Evolutionary conservation across 495 filamentous ascomycete species (phyloP).

Genomic region (Lentithecium fluviatile): DNA sequence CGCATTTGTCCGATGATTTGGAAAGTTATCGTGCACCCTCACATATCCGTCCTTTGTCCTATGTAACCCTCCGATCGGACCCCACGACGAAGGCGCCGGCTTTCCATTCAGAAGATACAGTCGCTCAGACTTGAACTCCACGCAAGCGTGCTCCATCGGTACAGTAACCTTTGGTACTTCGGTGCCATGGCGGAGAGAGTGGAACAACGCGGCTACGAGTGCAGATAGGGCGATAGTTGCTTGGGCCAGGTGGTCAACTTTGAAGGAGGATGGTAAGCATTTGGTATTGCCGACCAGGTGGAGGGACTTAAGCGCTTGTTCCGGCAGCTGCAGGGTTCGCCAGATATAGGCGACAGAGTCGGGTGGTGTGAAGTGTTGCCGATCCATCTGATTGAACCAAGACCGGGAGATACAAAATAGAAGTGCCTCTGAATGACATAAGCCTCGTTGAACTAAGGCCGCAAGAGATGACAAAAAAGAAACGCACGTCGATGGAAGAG

Average conservation of each 20-base stretch:
- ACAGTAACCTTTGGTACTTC: slow-evolving; percentile 40
- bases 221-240: slow-evolving; percentile 48
- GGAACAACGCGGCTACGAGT: slow-evolving; percentile 44
- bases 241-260: slow-evolving; percentile 48
- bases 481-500: too few relatives aligned
- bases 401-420: too few relatives aligned
- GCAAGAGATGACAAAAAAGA: too few relatives aligned
- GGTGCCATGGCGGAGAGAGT: slow-evolving; percentile 33
- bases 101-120: slow-evolving; percentile 43
- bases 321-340: slow-evolving; percentile 29
- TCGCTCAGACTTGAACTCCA: slow-evolving; percentile 50
- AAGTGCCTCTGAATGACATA: too few relatives aligned
- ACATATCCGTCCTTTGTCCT: slow-evolving; percentile 49
- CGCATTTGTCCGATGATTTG: slow-evolving; percentile 45
- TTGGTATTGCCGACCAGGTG: slow-evolving; percentile 23
- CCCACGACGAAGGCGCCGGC: slow-evolving; percentile 38
- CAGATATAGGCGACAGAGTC: slow-evolving; percentile 35
- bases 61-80: slow-evolving; percentile 48
- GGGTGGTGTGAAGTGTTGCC: slow-evolving; percentile 15
- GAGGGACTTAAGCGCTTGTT: slow-evolving; percentile 25
- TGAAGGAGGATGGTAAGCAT: slow-evolving; percentile 48
- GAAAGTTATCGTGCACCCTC: slow-evolving; percentile 48
- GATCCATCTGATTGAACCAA: not conserved
- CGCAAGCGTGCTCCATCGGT: slow-evolving; percentile 42
- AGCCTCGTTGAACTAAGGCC: too few relatives aligned